Evolutionary conservation across 176 grass and related monocot species (phyloP), one percentile per base, ranked within the genome.

Genomic region (Oropetium thomaeum): DNA sequence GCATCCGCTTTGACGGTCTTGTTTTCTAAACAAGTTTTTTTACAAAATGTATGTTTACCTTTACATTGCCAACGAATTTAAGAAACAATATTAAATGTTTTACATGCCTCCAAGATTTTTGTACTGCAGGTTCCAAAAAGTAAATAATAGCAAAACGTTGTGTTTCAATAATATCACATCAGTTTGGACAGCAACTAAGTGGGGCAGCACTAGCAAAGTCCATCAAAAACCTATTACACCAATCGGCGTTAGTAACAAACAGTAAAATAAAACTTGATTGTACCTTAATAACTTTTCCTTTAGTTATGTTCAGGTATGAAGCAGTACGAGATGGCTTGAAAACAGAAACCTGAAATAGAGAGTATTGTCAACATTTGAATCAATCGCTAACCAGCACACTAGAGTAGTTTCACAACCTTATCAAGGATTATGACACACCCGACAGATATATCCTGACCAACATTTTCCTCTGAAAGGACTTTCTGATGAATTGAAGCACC

Each of bases 201-300:
- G 22, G 4, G 20, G 19, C 23, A 39, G 16, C 19, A 84, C 12
- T 5, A 62, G 4, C 10, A 48, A 65, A 0, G 19, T 44, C 34
- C n/a, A 68, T 60, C n/a, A 67, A 28, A 16, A 75, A 68, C 1
- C 20, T 4, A 77, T 31, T 28, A 10, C 26, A 53, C 14, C 40
- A 0, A 76, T 9, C 8, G 1, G 0, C 51, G 25, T 32, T 15
- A 34, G 11, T 71, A 57, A 27, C 10, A 44, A 71, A 35, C 29
- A n/a, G n/a, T n/a, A n/a, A n/a, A n/a, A n/a, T n/a, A n/a, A n/a
- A 26, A 7, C 41, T 32, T 6, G n/a, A 68, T 2, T 37, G 34
- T 83, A 93, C 90, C 84, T 87, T 84, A 4, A 75, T 25, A 52
- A 89, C 33, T 75, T 85, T 92, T 62, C 65, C 60, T 60, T 86